A percentile compares a stretch with the other conserved stretches of the same genome.
Conservation (phyloP, 2,329 filamentous ascomycete genomes). For the Xylariaceae sp. region DNA sequence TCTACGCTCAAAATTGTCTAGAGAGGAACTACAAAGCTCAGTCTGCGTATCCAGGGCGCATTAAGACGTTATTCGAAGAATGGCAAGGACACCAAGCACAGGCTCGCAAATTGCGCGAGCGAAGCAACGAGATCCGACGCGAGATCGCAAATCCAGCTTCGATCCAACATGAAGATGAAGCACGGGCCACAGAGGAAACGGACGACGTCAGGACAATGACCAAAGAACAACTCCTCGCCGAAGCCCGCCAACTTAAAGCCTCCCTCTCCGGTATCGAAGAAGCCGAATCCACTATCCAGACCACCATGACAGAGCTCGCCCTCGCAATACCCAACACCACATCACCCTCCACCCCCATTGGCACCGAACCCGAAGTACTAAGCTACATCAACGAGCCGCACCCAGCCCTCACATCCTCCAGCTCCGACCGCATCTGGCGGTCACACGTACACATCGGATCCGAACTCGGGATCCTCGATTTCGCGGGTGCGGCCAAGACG, state of each 20-base stretch:
- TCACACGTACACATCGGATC: constrained; percentile 86
- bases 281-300: constrained; percentile 56
- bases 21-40: constrained; percentile 75
- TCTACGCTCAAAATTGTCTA: constrained; percentile 79
- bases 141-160: constrained; percentile 52
- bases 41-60: constrained; percentile 53
- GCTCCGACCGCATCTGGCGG: constrained; percentile 52
- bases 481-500: constrained; percentile 73
- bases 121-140: constrained; percentile 62
- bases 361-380: constrained; percentile 62
- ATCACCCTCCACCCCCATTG: constrained; percentile 69
- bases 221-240: constrained; percentile 55
- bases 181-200: constrained; percentile 25
- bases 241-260: constrained; percentile 64
- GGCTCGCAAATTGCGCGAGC: constrained; percentile 60
- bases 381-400: constrained; percentile 76
- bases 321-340: constrained; percentile 84
- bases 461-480: constrained; percentile 87
- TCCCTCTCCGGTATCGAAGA: constrained; percentile 59
- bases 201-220: constrained; percentile 26
- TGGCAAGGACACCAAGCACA: constrained; percentile 61
- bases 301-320: constrained; percentile 72
- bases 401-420: constrained; percentile 33
- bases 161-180: constrained; percentile 44
- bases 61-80: constrained; percentile 53